phyloP scores from a whole-genome alignment of 345 rosid species.

The Populus tremula region DNA sequence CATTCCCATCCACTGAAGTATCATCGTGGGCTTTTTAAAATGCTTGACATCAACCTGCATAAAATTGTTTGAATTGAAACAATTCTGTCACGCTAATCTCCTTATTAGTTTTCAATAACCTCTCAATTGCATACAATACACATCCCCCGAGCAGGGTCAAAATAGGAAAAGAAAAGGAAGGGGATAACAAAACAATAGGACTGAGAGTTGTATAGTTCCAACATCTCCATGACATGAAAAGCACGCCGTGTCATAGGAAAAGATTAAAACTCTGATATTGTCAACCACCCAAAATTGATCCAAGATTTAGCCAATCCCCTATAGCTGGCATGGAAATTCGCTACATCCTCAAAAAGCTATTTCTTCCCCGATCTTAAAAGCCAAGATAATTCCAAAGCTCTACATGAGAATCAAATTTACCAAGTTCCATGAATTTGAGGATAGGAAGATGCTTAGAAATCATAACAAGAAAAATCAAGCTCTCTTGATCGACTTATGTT shows the following conservation, averaged over 20 bases:
- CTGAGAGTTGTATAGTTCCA: not conserved
- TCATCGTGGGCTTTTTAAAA: constrained; percentile 29
- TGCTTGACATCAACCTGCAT: constrained; percentile 56
- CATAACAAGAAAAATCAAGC: not conserved
- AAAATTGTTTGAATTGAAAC: not conserved
- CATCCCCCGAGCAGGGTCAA: not conserved
- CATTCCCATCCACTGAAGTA: constrained; percentile 61
- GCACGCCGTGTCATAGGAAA: not conserved
- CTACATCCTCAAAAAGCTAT: too few species aligned
- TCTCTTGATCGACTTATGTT: not conserved
- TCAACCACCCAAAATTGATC: not conserved
- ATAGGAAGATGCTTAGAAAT: not conserved
- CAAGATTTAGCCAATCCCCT: not conserved
- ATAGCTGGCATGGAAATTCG: not conserved
- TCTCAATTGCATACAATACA: not conserved
- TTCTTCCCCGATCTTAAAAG: not conserved
- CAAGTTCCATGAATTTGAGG: not conserved
- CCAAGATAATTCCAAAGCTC: not conserved
- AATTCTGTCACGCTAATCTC: not conserved
- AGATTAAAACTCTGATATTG: not conserved
- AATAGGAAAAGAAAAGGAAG: not conserved
- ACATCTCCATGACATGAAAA: not conserved
- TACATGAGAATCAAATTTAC: not conserved
- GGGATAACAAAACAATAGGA: not conserved
- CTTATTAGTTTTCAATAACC: not conserved